Base-by-base conservation (phyloP, 345 rosid species). In the Cardiospermum halicacabum region DNA sequence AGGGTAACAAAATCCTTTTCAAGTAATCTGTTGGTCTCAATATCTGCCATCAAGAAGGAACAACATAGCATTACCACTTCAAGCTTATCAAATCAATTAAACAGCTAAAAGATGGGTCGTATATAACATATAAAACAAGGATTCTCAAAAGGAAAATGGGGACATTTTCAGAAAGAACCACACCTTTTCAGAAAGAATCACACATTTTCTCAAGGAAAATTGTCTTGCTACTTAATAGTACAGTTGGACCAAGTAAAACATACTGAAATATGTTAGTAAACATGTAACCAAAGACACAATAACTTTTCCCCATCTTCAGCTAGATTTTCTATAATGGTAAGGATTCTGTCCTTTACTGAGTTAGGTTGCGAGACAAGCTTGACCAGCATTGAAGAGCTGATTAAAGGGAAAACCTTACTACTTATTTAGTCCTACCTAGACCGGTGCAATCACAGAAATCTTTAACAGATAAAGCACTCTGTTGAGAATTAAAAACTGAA, bases 1-100 rank as follows among this genome's bases (percentile, higher is more conserved):
- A 93, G 80, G 34, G 98, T 93, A 60, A 90, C 93, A 74, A 81
- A 49, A 62, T 90, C 97, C 69, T 84, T 90, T 69, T 90, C 80
- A 10, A 93, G 94, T 65, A 93, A 81, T 58, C 75, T 71, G 70
- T 93, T 90, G 10, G 90, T 80, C 71, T 88, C 96, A 75, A 93
- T 84, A 82, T 88, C 98, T 93, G 84, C 31, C 71, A 30, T 69
- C 1, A 22, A 53, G 43, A 66, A 73, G 25, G 51, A 58, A 32
- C 24, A 26, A 56, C 40, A 48, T 8, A 32, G 10, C 3, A n/a
- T 21, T 55, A 53, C 79, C 62, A 62, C 58, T 68, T 64, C 45
- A 62, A 56, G 70, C 63, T 57, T 64, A 73, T 56, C 28, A 37
- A 45, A 43, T 67, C 60, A 39, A 62, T 59, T 53, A 18, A 57